phyloP scores from a whole-genome alignment of 768 basidiomycete genomes.

The Hericium rajendrae region DNA sequence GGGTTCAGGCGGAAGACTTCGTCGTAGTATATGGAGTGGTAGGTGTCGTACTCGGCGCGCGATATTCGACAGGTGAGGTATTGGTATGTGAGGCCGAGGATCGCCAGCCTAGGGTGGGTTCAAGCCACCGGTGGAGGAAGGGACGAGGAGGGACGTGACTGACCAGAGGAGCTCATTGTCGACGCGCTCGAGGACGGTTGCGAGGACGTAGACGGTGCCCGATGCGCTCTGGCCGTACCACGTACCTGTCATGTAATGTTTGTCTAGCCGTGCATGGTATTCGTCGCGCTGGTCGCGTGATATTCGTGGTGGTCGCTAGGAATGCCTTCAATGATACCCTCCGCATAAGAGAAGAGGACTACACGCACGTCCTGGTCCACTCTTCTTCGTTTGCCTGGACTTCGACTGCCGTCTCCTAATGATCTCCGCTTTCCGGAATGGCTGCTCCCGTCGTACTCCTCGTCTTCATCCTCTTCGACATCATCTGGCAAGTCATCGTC shows the following conservation, averaged over 20 bases:
- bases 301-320: constrained; percentile 44
- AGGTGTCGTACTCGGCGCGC: constrained; percentile 73
- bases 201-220: constrained; percentile 81
- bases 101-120: constrained; percentile 59
- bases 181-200: constrained; percentile 81
- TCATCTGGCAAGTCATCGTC: constrained; percentile 40
- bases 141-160: constrained; percentile 9
- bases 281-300: constrained; percentile 59
- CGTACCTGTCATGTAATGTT: constrained; percentile 79
- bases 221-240: constrained; percentile 87
- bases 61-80: constrained; percentile 85
- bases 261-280: constrained; percentile 58
- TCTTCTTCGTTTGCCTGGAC: constrained; percentile 26
- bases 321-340: not conserved
- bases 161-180: constrained; percentile 94
- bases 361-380: constrained; percentile 30
- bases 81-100: constrained; percentile 89
- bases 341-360: not conserved
- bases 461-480: constrained; percentile 33
- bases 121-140: not conserved
- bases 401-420: constrained; percentile 6
- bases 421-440: constrained; percentile 45
- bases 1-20: constrained; percentile 91
- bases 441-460: constrained; percentile 29
- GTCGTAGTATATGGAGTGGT: constrained; percentile 73